Conservation (phyloP, 2,329 filamentous ascomycete species). For the Trichoderma breve region DNA sequence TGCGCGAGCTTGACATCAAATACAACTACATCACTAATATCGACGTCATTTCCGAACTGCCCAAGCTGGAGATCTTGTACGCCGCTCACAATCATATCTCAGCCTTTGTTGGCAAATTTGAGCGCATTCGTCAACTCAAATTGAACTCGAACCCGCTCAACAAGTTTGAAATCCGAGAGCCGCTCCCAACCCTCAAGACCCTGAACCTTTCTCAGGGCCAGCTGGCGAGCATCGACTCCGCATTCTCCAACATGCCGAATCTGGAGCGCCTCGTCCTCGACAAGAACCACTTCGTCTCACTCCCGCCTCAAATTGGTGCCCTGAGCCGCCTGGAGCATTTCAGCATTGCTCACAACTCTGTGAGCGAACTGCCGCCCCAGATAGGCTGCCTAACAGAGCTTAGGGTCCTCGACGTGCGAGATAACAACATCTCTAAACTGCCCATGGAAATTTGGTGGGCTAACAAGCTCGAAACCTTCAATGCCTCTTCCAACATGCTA, state of each 20-base stretch:
- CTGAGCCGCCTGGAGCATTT: constrained; percentile 83
- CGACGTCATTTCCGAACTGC: constrained; percentile 79
- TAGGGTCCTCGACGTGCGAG: constrained; percentile 80
- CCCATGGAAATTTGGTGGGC: constrained; percentile 97
- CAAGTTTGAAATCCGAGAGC: constrained; percentile 77
- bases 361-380: constrained; percentile 79
- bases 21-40: constrained; percentile 90
- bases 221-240: constrained; percentile 81
- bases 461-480: constrained; percentile 83
- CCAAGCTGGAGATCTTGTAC: constrained; percentile 81
- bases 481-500: constrained; percentile 92
- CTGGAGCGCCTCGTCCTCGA: constrained; percentile 86
- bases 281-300: constrained; percentile 90
- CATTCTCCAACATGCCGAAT: constrained; percentile 84
- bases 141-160: constrained; percentile 95
- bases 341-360: constrained; percentile 87
- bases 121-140: constrained; percentile 77
- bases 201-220: constrained; percentile 91
- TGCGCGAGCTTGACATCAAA: constrained; percentile 90
- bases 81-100: constrained; percentile 93
- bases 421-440: constrained; percentile 87
- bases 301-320: constrained; percentile 82
- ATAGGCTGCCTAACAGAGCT: constrained; percentile 86
- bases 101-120: constrained; percentile 84
- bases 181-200: constrained; percentile 77